Evolutionary conservation across 805 yeast species (phyloP).

Genomic region (Blastobotrys terrestris): DNA sequence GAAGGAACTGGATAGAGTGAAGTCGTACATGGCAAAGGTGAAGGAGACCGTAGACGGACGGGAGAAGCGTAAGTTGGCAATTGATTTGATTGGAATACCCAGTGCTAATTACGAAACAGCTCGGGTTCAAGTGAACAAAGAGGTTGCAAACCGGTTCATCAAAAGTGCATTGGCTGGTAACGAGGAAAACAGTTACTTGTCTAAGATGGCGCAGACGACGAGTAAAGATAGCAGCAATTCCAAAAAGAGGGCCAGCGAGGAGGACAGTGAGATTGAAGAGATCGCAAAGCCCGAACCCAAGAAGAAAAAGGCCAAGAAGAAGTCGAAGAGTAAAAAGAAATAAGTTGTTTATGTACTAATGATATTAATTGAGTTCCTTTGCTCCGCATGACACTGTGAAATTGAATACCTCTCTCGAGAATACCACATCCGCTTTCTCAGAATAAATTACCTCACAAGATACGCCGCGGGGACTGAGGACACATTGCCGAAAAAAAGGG

Average conservation of each 20-base stretch:
- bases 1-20: conserved; percentile 60
- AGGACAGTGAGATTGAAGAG: not conserved
- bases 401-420: too few relatives aligned
- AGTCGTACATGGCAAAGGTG: conserved; percentile 57
- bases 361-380: too few relatives aligned
- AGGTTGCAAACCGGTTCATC: conserved; percentile 43
- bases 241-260: not conserved
- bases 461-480: too few relatives aligned
- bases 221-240: not conserved
- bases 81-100: too few relatives aligned
- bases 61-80: conserved; percentile 16
- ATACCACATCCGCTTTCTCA: too few relatives aligned
- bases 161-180: conserved; percentile 34
- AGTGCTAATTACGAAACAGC: too few relatives aligned
- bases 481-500: too few relatives aligned
- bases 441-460: too few relatives aligned
- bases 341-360: not conserved
- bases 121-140: conserved; percentile 25
- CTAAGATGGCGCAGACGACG: not conserved
- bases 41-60: conserved; percentile 28
- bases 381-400: too few relatives aligned
- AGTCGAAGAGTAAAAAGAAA: not conserved
- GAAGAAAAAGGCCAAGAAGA: conserved; percentile 5
- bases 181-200: not conserved
- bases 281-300: not conserved